phyloP scores from a whole-genome alignment of 768 basidiomycete genomes.

The Suillus alpinus region DNA sequence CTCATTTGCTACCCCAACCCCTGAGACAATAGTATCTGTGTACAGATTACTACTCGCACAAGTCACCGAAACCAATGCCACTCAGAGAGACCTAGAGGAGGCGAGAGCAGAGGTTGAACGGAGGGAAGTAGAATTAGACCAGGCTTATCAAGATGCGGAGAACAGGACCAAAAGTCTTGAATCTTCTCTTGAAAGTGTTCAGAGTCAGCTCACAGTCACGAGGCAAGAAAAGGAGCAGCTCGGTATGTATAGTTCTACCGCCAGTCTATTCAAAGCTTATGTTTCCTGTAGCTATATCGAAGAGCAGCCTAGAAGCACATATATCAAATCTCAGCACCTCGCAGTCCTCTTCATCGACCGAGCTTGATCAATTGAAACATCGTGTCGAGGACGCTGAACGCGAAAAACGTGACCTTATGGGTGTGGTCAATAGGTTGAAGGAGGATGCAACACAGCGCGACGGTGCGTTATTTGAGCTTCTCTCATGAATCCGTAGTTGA shows the following conservation, averaged over 20 bases:
- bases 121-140: slow-evolving; percentile 82
- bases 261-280: slow-evolving; percentile 8
- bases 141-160: slow-evolving; percentile 78
- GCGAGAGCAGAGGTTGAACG: slow-evolving; percentile 61
- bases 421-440: slow-evolving; percentile 79
- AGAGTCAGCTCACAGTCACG: slow-evolving; percentile 52
- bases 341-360: slow-evolving; percentile 60
- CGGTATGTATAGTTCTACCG: slow-evolving; percentile 35
- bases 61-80: slow-evolving; percentile 49
- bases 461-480: slow-evolving; percentile 44
- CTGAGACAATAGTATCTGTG: slow-evolving; percentile 58
- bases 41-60: slow-evolving; percentile 64
- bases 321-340: slow-evolving; percentile 55
- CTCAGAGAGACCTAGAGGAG: slow-evolving; percentile 67
- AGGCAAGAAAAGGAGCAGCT: slow-evolving; percentile 68
- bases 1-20: slow-evolving; percentile 51
- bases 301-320: slow-evolving; percentile 50
- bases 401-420: slow-evolving; percentile 88
- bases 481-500: not conserved
- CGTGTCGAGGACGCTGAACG: slow-evolving; percentile 75
- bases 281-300: slow-evolving; percentile 40
- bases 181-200: slow-evolving; percentile 44
- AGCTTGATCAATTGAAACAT: slow-evolving; percentile 54
- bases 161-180: slow-evolving; percentile 57
- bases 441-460: slow-evolving; percentile 73